Evolutionary conservation across 1,139 yeast genomes (phyloP).

Genomic region (Debaryomyces sp.): DNA sequence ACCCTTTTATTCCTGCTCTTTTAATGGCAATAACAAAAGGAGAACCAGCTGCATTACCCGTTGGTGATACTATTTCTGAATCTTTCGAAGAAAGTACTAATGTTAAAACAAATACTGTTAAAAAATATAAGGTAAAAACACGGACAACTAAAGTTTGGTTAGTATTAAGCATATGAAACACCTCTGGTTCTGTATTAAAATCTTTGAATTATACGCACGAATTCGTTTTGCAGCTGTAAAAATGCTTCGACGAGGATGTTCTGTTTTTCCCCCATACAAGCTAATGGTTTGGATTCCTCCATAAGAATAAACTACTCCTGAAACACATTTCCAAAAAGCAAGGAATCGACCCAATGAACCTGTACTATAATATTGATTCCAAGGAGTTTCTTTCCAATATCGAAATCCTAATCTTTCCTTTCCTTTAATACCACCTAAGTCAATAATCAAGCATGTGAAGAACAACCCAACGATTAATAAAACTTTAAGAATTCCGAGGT

Average conservation of each 20-base stretch:
- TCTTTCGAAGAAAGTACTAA: slow-evolving; percentile 51
- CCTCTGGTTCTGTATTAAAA: no score
- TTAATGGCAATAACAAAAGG: slow-evolving; percentile 58
- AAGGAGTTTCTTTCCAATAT: slow-evolving; percentile 22
- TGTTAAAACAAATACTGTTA: slow-evolving; percentile 46
- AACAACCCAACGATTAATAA: slow-evolving; percentile 29
- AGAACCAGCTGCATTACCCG: slow-evolving; percentile 53
- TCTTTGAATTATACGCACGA: neutral
- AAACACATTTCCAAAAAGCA: slow-evolving; percentile 31
- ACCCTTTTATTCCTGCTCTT: slow-evolving; percentile 49
- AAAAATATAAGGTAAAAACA: slow-evolving; percentile 45
- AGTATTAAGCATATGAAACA: neutral
- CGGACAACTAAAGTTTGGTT: slow-evolving; percentile 25
- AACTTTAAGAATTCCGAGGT: slow-evolving; percentile 31
- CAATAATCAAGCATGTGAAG: slow-evolving; percentile 29
- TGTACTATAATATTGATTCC: slow-evolving; percentile 14
- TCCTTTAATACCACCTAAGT: slow-evolving; percentile 34
- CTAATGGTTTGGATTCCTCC: slow-evolving; percentile 44
- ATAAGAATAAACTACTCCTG: slow-evolving; percentile 29
- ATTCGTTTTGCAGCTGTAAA: slow-evolving; percentile 51
- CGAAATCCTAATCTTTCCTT: slow-evolving; percentile 29
- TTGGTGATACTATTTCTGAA: slow-evolving; percentile 34
- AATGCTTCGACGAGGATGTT: slow-evolving; percentile 50
- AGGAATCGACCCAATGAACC: slow-evolving; percentile 28
- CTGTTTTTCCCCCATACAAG: slow-evolving; percentile 50